Percentiles rank a stretch among this genome's conserved stretches.
These are phyloP conservation scores for Paecilomyces formosus DNA, from an alignment of 2,329 filamentous ascomycete genomes.

Conservation along the genomic window DNA sequence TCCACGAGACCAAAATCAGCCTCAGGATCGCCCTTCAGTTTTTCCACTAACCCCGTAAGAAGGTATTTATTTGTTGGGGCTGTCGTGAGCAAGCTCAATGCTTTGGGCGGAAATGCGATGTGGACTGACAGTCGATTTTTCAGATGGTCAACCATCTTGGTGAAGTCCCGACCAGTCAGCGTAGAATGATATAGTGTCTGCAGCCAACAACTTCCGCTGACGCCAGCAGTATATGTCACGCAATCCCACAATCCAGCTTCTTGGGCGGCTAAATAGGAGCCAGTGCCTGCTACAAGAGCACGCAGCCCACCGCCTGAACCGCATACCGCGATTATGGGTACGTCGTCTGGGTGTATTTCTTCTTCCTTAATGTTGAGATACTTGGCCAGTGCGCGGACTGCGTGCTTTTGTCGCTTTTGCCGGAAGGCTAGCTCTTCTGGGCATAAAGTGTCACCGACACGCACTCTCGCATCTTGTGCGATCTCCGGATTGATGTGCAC, in stretches of 20 bases:
- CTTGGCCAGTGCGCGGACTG: slow-evolving; percentile 65
- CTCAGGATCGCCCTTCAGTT: slow-evolving; percentile 71
- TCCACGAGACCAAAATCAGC: slow-evolving; percentile 88
- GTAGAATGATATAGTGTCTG: slow-evolving; percentile 82
- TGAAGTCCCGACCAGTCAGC: slow-evolving; percentile 60
- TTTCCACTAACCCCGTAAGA: slow-evolving; percentile 81
- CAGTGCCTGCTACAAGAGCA: slow-evolving; percentile 82
- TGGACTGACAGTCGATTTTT: slow-evolving; percentile 80
- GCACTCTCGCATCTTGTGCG: slow-evolving; percentile 68
- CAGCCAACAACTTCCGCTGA: slow-evolving; percentile 94
- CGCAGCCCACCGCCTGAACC: slow-evolving; percentile 87
- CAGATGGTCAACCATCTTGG: slow-evolving; percentile 70
- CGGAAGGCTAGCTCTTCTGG: slow-evolving; percentile 74
- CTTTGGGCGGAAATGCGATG: slow-evolving; percentile 84
- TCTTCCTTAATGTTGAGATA: slow-evolving; percentile 73
- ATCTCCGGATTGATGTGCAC: slow-evolving; percentile 82
- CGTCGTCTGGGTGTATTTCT: slow-evolving; percentile 85
- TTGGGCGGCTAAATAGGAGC: slow-evolving; percentile 74
- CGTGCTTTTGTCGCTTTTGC: slow-evolving; percentile 58
- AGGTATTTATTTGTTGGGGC: slow-evolving; percentile 91
- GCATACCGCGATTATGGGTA: slow-evolving; percentile 88
- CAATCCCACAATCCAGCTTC: slow-evolving; percentile 91
- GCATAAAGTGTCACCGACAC: slow-evolving; percentile 75
- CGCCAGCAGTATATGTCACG: slow-evolving; percentile 87
- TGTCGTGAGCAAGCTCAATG: slow-evolving; percentile 71